Base-by-base conservation (phyloP, 139 green algal genomes). In the Chloropicon primus region DNA sequence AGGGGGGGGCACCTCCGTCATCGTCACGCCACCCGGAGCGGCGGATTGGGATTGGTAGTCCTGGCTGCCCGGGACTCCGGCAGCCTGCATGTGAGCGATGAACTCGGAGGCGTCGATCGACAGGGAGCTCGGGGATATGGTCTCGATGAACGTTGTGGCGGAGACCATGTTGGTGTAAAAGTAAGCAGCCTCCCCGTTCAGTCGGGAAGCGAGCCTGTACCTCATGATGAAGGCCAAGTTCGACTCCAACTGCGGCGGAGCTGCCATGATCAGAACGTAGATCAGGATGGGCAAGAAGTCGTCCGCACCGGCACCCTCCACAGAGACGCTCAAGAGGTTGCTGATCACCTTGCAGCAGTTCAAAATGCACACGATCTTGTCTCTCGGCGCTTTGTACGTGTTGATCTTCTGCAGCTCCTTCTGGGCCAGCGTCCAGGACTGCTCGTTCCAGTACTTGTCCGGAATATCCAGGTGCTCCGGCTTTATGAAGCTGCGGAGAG, bases 301-400 rank as follows among this genome's bases (percentile, higher is more conserved):
- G 81, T 98, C 94, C 22, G 93, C 94, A 25, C 93, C 94, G 86
- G 86, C 54, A 74, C 54, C 71, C 53, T 79, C 72, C 79, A 54
- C 25, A 27, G 76, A 76, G 25, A 74, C 77, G 53, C 83, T 81
- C 27, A 97, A 85, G 76, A 95, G 77, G 79, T 92, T 91, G 81
- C 84, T 93, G 81, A 97, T 90, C 53, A 96, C 85, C 29, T 85
- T 84, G 83, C 91, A 96, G 77, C 87, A 89, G 85, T 96, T 97
- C 1, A 98, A 86, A 22, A 98, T 86, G 83, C 93, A 97, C 24
- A 96, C 84, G 41, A 99, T 86, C 91, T 99, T 99, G 86, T 98
- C 95, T 17, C 94, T 83, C 0, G 95, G 95, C 22, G 91, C 92
- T 89, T 98, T 88, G 81, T 79, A 88, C n/a, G 75, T 73, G 71